Base-by-base conservation (phyloP, 495 filamentous ascomycete genomes). In the Thozetella sp. region DNA sequence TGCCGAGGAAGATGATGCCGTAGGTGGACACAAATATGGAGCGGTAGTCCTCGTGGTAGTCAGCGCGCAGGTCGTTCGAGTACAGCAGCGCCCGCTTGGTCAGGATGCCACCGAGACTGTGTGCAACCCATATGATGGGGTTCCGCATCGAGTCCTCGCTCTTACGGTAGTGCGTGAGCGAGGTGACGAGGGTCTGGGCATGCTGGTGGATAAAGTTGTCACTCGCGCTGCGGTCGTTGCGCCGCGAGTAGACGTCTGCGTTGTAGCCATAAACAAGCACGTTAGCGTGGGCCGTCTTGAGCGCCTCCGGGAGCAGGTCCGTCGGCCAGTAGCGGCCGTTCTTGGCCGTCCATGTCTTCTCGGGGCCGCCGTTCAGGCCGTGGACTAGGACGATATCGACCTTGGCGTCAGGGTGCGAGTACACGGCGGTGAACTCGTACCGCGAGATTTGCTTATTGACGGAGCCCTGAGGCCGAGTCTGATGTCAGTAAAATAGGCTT, bases 241-340 rank as follows among this genome's bases (percentile, higher is more conserved):
- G 74, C 27, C 70, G 76, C 19, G 72, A 80, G 43, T 86, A 85
- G 26, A 93, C 89, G 64, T 91, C 88, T 50, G 90, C 88, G 66
- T 96, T 91, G 69, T 95, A 96, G 2, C 92, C 92, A 67, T 93
- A 96, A 4, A 90, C 89, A 53, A 96, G 72, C 37, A 96, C 83
- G 27, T 93, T 83, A 22, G 88, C 86, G 56, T 83, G 85, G 51
- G 82, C 79, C 23, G 82, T 71, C 43, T 83, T 85, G 4, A 91
- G 72, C 11, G 89, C 79, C 1, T 75, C 72, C 0, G 92, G 92
- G 9, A 96, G 78, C 12, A 96, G 79, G 61, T 93, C 87, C 15
- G 80, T 72, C 0, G 92, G 89, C 92, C 92, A 95, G 75, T 90
- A 92, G 40, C 86, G 82, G 45, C 84, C 84, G 40, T 83, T 79